phyloP scores from a whole-genome alignment of 331 rosid species.

The Cydonia oblonga region DNA sequence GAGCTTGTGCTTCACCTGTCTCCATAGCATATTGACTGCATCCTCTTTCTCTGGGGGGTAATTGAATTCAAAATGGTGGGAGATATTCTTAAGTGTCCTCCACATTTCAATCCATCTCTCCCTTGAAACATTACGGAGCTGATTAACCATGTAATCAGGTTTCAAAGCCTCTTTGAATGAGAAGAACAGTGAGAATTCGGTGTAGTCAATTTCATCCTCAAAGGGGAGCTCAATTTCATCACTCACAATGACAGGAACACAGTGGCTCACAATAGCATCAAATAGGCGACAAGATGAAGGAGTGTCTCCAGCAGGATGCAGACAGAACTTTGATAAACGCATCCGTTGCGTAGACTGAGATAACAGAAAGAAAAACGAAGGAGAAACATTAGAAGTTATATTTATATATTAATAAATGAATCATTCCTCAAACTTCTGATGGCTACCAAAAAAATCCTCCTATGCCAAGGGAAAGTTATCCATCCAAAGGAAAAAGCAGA shows the following conservation, averaged over 20 bases:
- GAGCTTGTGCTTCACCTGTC: slow-evolving; percentile 86
- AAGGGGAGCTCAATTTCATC: slow-evolving; percentile 90
- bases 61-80: slow-evolving; percentile 80
- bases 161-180: slow-evolving; percentile 80
- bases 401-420: background rate
- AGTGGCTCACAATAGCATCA: slow-evolving; percentile 89
- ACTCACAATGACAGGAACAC: slow-evolving; percentile 82
- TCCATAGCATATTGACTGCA: slow-evolving; percentile 90
- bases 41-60: slow-evolving; percentile 76
- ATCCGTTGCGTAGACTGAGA: slow-evolving; percentile 71
- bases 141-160: slow-evolving; percentile 65
- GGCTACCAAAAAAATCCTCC: background rate
- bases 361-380: slow-evolving; percentile 5
- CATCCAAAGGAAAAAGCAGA: background rate
- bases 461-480: background rate
- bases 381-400: background rate
- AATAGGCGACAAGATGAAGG: slow-evolving; percentile 92
- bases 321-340: slow-evolving; percentile 80
- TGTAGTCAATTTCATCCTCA: slow-evolving; percentile 80
- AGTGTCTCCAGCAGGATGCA: slow-evolving; percentile 92
- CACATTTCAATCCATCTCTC: slow-evolving; percentile 89
- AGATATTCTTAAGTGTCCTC: slow-evolving; percentile 51
- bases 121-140: slow-evolving; percentile 61
- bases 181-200: slow-evolving; percentile 66
- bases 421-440: background rate